These are phyloP conservation scores for Pisolithus thermaeus DNA, from an alignment of 1,284 basidiomycete genomes.

Conservation along the genomic window DNA sequence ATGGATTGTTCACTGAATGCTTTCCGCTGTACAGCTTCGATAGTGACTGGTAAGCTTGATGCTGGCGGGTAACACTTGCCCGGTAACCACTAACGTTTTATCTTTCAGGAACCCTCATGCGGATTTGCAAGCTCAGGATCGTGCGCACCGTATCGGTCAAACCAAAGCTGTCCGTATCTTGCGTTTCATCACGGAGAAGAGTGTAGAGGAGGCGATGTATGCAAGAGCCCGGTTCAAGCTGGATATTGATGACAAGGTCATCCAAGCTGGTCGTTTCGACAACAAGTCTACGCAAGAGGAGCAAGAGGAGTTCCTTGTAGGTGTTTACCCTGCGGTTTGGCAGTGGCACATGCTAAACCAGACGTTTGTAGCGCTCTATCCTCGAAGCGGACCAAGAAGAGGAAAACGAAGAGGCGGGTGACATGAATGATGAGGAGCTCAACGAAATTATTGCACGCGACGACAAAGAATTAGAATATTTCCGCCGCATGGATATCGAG, in stretches of 20 bases:
- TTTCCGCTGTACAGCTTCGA: conserved; percentile 62
- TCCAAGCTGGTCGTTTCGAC: conserved; percentile 98
- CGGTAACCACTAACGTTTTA: background rate
- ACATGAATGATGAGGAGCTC: conserved; percentile 96
- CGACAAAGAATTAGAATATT: conserved; percentile 76
- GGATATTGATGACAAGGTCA: conserved; percentile 99
- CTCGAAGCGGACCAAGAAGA: conserved; percentile 90
- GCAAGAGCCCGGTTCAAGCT: conserved; percentile 94
- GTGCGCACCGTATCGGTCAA: conserved; percentile 99
- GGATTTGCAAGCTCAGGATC: conserved; percentile 98
- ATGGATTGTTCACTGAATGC: conserved; percentile 6
- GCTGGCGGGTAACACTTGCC: background rate
- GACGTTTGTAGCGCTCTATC: conserved; percentile 61
- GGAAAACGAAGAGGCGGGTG: conserved; percentile 88
- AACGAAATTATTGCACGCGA: conserved; percentile 89
- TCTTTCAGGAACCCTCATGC: conserved; percentile 85
- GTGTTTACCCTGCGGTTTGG: conserved; percentile 25
- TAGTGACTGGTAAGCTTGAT: conserved; percentile 62
- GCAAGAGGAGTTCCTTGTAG: conserved; percentile 89
- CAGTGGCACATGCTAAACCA: conserved; percentile 4
- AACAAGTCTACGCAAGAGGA: conserved; percentile 98
- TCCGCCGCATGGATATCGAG: conserved; percentile 82
- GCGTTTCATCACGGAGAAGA: conserved; percentile 96
- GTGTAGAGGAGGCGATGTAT: conserved; percentile 97
- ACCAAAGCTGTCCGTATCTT: conserved; percentile 97